phyloP scores from a whole-genome alignment of 345 rosid genomes.

The Rhodamnia argentea region DNA sequence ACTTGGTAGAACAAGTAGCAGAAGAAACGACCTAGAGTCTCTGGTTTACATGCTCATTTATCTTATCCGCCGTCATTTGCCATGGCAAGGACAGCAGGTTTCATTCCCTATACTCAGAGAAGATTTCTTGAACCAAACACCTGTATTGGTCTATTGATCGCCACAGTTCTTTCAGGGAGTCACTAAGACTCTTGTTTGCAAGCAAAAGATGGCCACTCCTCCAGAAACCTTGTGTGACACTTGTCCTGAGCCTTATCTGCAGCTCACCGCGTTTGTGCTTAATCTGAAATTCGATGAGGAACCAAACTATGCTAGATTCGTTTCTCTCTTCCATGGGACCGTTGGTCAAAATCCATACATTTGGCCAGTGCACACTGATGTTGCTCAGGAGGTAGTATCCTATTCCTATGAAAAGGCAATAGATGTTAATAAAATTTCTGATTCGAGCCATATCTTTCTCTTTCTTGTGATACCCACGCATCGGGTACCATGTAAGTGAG shows the following conservation, averaged over 20 bases:
- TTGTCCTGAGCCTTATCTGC: not conserved
- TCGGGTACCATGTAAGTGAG: not conserved
- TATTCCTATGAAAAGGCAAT: not conserved
- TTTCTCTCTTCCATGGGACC: not conserved
- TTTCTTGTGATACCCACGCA: too few relatives aligned
- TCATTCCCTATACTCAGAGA: not conserved
- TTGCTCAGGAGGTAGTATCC: not conserved
- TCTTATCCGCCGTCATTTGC: not conserved
- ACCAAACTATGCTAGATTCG: not conserved
- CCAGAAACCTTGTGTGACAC: not conserved
- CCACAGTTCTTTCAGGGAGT: not conserved
- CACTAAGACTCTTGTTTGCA: slow-evolving; percentile 1
- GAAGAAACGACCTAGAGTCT: not conserved
- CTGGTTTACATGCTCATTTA: slow-evolving; percentile 3
- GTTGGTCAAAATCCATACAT: not conserved
- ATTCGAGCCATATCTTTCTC: not conserved
- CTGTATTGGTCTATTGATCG: not conserved
- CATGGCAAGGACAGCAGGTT: slow-evolving; percentile 6
- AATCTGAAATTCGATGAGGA: slow-evolving; percentile 3
- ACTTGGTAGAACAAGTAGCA: not conserved
- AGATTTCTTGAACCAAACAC: too few relatives aligned
- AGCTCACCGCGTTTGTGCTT: not conserved
- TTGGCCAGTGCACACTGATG: slow-evolving; percentile 1
- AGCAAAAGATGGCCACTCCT: slow-evolving; percentile 3
- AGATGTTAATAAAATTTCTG: not conserved